Evolutionary conservation across 768 basidiomycete genomes (phyloP).

Genomic region (Exsudoporus frostii): DNA sequence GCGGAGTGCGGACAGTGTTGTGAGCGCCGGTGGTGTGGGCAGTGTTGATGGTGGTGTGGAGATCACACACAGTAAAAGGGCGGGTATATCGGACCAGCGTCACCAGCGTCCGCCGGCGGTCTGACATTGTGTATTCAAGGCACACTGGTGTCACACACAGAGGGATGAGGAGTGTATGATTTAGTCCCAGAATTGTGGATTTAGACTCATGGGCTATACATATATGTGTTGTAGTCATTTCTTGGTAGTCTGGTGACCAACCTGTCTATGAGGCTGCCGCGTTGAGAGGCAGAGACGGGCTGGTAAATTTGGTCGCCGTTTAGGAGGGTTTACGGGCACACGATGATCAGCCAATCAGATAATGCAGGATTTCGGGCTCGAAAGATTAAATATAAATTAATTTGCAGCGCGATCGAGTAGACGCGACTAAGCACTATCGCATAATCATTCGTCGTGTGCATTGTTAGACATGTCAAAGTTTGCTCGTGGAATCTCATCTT

Average conservation of each 20-base stretch:
- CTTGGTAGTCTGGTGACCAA: background rate
- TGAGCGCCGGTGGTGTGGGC: background rate
- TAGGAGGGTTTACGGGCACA: no score
- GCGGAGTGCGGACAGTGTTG: background rate
- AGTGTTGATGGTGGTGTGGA: background rate
- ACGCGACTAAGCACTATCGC: no score
- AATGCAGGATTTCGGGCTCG: no score
- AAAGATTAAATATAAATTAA: no score
- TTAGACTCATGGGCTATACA: background rate
- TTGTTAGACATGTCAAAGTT: no score
- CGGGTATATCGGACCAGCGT: background rate
- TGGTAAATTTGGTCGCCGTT: no score
- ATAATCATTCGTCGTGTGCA: no score
- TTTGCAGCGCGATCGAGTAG: no score
- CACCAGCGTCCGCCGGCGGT: slow-evolving; percentile 2
- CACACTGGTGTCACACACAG: slow-evolving; percentile 8
- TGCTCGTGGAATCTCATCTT: no score
- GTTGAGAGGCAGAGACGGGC: no score
- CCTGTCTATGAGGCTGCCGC: no score
- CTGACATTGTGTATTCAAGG: background rate
- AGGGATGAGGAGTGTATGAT: background rate
- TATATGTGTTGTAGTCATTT: background rate
- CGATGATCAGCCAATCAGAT: no score
- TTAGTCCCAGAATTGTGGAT: background rate
- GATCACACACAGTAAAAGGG: background rate